Evolutionary conservation across 805 yeast species (phyloP), one percentile per base, ranked within the genome.

Genomic region (Starmerella powellii): DNA sequence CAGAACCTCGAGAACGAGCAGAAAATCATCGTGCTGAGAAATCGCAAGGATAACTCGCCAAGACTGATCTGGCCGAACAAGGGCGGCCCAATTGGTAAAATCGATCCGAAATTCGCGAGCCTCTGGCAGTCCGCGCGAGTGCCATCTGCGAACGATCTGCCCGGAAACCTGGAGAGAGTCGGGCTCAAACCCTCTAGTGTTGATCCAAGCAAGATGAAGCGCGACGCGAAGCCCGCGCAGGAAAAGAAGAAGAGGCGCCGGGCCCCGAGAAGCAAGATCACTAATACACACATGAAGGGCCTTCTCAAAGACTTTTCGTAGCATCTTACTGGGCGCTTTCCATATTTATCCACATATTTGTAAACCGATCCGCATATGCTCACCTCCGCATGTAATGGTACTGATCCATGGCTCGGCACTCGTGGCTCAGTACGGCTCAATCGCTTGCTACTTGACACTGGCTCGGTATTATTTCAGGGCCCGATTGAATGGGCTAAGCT

Each of bases 161-260:
- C 94, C 20, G 75, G 78, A 42, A 74, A 76, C 44, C 69, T 91
- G 48, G 72, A 80, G 45, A 83, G 77, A 46, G 77, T 82, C 46
- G 88, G 95, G n/a, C 71, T 91, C 60, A 91, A 86, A 61, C 98
- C 98, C 8, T 88, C 97, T 0, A 81, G 91, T 56, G 91, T 86
- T n/a, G 98, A 91, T 59, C 97, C 98, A n/a, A 83, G 86, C 32
- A 74, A 82, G n/a, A 64, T 86, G 46, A 83, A 79, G 62, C 80
- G 77, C 58, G 48, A 42, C 2, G 74, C 72, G 42, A 73, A 72
- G 35, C 70, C 67, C 15, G 63, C 69, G 1, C 66, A 64, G 26
- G 73, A 70, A 39, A 75, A 80, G 60, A 88, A 86, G 64, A 86
- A 80, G 60, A 85, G 85, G 73, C 87, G 83, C 63, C 47, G 56